phyloP scores from a whole-genome alignment of 805 yeast species.

The Saccharomyces eubayanus region DNA sequence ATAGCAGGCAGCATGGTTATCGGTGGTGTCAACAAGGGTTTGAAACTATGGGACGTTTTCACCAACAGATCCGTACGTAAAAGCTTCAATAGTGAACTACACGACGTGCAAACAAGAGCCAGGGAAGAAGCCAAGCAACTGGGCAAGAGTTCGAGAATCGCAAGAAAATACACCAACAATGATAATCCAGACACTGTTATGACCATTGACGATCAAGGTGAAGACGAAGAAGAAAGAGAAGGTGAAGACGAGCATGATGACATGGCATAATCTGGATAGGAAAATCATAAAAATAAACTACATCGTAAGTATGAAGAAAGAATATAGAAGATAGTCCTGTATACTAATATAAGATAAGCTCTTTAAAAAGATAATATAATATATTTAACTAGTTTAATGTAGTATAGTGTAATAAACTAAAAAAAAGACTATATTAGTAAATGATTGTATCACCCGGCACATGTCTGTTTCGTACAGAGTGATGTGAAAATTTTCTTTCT shows the following conservation, averaged over 20 bases:
- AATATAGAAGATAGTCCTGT: neutral
- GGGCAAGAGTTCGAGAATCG: conserved; percentile 64
- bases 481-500: neutral
- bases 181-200: conserved; percentile 46
- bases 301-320: neutral
- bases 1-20: conserved; percentile 74
- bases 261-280: neutral
- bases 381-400: neutral
- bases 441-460: neutral
- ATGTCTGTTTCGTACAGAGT: neutral
- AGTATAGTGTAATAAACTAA: neutral
- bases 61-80: conserved; percentile 71
- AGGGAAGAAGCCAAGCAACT: conserved; percentile 44
- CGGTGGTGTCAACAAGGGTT: conserved; percentile 78
- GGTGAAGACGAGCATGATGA: conserved; percentile 34
- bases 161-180: conserved; percentile 55
- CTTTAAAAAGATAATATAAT: neutral
- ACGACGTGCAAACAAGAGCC: conserved; percentile 46
- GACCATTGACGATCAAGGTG: conserved; percentile 56
- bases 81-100: conserved; percentile 54
- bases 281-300: neutral
- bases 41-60: conserved; percentile 90
- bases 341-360: conserved; percentile 3
- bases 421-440: neutral
- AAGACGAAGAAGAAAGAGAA: conserved; percentile 52